Percentiles rank a stretch among this genome's conserved stretches.
Conservation (phyloP, 768 basidiomycete species). For the Terana coerulea region DNA sequence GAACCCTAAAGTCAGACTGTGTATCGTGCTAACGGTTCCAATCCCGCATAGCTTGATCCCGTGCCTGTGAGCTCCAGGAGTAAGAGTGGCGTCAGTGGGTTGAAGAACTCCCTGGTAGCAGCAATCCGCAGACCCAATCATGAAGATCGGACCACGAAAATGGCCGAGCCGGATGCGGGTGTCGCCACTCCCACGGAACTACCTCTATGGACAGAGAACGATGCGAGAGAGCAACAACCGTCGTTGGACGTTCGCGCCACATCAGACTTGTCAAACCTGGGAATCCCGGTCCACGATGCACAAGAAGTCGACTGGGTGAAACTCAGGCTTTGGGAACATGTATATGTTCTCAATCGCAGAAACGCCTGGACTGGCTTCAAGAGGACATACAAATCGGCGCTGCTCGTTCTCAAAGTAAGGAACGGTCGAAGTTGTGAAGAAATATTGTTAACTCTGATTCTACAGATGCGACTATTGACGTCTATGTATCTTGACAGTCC, state of each 20-base stretch:
- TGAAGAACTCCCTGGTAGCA: slow-evolving; percentile 15
- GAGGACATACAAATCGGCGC: slow-evolving; percentile 31
- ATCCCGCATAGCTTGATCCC: slow-evolving; percentile 28
- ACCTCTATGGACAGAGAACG: slow-evolving; percentile 1
- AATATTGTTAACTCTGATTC: not conserved
- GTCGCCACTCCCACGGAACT: slow-evolving; percentile 1
- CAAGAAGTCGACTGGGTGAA: slow-evolving; percentile 6
- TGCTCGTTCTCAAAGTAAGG: slow-evolving; percentile 34
- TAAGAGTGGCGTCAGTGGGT: not conserved
- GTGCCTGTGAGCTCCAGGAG: not conserved
- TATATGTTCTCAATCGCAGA: not conserved
- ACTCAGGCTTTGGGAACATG: slow-evolving; percentile 4
- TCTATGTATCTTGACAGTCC: slow-evolving; percentile 24
- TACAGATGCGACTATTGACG: slow-evolving; percentile 20
- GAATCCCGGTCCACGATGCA: too few relatives aligned
- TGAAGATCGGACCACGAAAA: not conserved
- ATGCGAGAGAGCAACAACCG: too few relatives aligned
- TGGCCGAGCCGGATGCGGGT: not conserved
- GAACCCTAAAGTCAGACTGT: not conserved
- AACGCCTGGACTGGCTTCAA: slow-evolving; percentile 21
- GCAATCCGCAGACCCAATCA: not conserved
- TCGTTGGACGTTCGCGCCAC: too few relatives aligned
- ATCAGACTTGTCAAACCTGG: too few relatives aligned
- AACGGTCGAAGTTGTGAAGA: not conserved
- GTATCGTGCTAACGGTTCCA: slow-evolving; percentile 4